phyloP scores from a whole-genome alignment of 2,329 filamentous ascomycete genomes.

The Grosmannia clavigera region DNA sequence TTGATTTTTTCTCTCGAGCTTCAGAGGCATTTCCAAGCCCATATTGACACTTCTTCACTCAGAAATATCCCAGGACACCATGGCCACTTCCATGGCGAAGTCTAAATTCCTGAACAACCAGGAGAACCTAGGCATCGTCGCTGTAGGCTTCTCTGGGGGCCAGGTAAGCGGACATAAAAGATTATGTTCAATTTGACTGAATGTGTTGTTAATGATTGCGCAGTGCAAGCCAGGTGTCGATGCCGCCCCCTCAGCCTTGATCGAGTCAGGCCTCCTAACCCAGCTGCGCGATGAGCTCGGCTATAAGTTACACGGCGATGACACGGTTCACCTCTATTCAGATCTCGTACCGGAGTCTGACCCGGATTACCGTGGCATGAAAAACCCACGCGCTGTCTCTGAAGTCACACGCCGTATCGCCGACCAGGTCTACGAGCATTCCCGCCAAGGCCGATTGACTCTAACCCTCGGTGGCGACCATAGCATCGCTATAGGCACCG shows the following conservation, averaged over 20 bases:
- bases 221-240: conserved; percentile 88
- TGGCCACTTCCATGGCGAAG: conserved; percentile 41
- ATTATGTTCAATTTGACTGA: background rate
- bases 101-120: conserved; percentile 69
- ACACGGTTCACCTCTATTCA: conserved; percentile 68
- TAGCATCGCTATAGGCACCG: conserved; percentile 87
- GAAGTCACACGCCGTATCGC: conserved; percentile 71
- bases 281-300: conserved; percentile 77
- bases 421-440: conserved; percentile 78
- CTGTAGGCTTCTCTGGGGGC: conserved; percentile 91
- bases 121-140: conserved; percentile 78
- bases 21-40: too few relatives aligned
- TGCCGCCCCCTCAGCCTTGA: conserved; percentile 76
- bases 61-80: conserved; percentile 12
- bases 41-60: background rate
- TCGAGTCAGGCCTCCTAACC: conserved; percentile 73
- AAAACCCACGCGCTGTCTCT: conserved; percentile 77
- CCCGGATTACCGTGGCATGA: conserved; percentile 81
- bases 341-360: conserved; percentile 61
- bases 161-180: conserved; percentile 47
- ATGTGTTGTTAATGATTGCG: background rate
- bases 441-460: conserved; percentile 70
- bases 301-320: conserved; percentile 78
- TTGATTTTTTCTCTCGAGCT: too few relatives aligned
- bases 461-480: conserved; percentile 94